Base-by-base conservation (phyloP, 371 early-diverging fungal species). In the Rozella allomycis region DNA sequence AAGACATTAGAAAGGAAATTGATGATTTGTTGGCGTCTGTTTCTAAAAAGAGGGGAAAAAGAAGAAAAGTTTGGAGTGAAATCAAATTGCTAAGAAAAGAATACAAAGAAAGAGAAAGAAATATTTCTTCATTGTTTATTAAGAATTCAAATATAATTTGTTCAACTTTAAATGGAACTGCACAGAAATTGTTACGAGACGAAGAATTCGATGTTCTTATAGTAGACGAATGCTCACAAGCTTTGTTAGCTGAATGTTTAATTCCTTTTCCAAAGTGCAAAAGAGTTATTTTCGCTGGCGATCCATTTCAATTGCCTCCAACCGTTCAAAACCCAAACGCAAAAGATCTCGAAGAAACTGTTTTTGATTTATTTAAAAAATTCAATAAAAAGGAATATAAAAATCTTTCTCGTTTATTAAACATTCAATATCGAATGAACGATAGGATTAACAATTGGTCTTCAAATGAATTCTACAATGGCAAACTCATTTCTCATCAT, bases 171-270 rank as follows among this genome's bases (percentile, higher is more conserved):
- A 41, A 37, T 26, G 54, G 50, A 6, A 18, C 46, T 13, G 4
- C 46, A 49, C 37, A 78, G 59, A 57, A 53, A 26, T 61, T 41
- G 9, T 49, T 73, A 29, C 42, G 50, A 38, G 43, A 67, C 5
- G 46, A 64, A 23, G 54, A 70, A 25, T 94, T 85, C 55, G 93
- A 91, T 48, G 71, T 72, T 0, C 74, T 86, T 0, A 57, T 97
- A 20, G 83, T 97, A 39, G 97, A 94, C 45, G 94, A 91, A 52
- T 78, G 79, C 0, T 74, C 81, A 4, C 91, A 91, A 44, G 80
- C 84, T 1, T 46, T 76, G 14, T 83, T 82, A 58, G 67, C 55
- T 1, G 91, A 90, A 58, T 77, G 80, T 42, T 90, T 84, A 83
- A 75, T 91, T 29, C 81, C 85, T 0, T 58, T 79, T 11, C 44